phyloP scores from a whole-genome alignment of 805 yeast species.

The Yueomyces sp. region DNA sequence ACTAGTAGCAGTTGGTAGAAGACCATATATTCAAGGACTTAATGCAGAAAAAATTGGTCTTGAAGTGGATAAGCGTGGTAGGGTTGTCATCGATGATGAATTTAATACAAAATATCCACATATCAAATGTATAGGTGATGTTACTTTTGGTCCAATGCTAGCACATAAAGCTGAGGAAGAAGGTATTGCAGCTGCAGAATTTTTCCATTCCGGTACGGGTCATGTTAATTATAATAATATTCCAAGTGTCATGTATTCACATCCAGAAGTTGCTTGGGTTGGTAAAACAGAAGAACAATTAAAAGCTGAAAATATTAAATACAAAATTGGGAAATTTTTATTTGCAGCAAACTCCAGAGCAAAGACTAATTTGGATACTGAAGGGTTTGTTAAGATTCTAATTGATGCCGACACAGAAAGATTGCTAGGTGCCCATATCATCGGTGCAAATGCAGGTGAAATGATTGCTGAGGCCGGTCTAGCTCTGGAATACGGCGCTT shows the following conservation, averaged over 20 bases:
- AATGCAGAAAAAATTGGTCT: constrained; percentile 80
- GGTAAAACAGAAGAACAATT: constrained; percentile 93
- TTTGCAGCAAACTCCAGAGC: constrained; percentile 99
- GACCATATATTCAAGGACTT: constrained; percentile 88
- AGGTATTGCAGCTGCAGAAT: constrained; percentile 97
- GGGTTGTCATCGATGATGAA: constrained; percentile 88
- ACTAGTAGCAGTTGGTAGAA: constrained; percentile 96
- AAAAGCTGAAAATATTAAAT: constrained; percentile 82
- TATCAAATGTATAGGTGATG: constrained; percentile 96
- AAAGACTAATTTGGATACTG: constrained; percentile 92
- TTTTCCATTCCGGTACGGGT: constrained; percentile 85
- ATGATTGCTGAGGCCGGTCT: constrained; percentile 98
- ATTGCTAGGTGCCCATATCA: constrained; percentile 89
- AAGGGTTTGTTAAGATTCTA: constrained; percentile 90
- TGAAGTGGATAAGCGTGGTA: constrained; percentile 83
- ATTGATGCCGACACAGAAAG: constrained; percentile 97
- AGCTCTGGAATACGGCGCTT: constrained; percentile 97
- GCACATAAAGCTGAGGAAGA: constrained; percentile 99
- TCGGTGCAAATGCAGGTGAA: constrained; percentile 98
- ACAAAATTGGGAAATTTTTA: constrained; percentile 95
- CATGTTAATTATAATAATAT: constrained; percentile 97
- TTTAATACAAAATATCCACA: constrained; percentile 86
- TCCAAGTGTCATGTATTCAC: constrained; percentile 98
- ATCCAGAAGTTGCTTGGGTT: constrained; percentile 99
- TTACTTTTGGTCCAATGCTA: constrained; percentile 96